Percentiles rank a stretch among this genome's conserved stretches.
Evolutionary conservation across 164 flowering plant genomes (phyloP).

Genomic region (Vitis labrusca): DNA sequence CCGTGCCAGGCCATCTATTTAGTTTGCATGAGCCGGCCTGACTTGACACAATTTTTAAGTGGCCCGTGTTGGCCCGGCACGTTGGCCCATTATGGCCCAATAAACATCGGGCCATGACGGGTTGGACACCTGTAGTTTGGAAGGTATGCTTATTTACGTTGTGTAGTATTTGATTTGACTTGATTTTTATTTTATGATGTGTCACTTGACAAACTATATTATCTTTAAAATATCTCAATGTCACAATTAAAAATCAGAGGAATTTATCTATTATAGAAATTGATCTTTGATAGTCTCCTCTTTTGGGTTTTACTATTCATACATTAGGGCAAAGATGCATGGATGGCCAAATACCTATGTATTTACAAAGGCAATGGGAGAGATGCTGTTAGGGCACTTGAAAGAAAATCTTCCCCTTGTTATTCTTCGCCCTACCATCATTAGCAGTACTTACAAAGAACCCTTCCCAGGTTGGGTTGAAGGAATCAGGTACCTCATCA

Average conservation of each 20-base stretch:
- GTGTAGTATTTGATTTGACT: too few relatives aligned
- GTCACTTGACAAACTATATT: not conserved
- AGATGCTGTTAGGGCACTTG: constrained; percentile 37
- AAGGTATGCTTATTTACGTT: too few relatives aligned
- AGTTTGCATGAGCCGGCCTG: rapidly evolving
- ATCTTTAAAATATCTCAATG: constrained; percentile 5
- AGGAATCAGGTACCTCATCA: constrained; percentile 43
- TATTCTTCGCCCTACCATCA: constrained; percentile 42
- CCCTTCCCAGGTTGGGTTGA: constrained; percentile 58
- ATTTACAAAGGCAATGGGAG: constrained; percentile 57
- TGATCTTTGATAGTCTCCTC: not conserved
- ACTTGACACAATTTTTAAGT: too few relatives aligned
- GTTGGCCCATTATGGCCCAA: too few relatives aligned
- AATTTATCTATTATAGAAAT: not conserved
- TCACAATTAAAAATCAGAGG: not conserved
- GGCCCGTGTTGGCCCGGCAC: too few relatives aligned
- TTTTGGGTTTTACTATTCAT: not conserved
- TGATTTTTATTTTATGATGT: too few relatives aligned
- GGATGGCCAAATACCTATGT: constrained; percentile 53
- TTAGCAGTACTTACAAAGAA: constrained; percentile 42
- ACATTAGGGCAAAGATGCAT: constrained; percentile 29
- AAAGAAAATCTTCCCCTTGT: constrained; percentile 31
- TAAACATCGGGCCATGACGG: too few relatives aligned
- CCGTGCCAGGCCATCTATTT: too few relatives aligned
- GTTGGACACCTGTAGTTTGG: too few relatives aligned